Evolutionary conservation across 1,284 basidiomycete genomes (phyloP), one percentile per base, ranked within the genome.

Genomic region (Leucoagaricus sp.): DNA sequence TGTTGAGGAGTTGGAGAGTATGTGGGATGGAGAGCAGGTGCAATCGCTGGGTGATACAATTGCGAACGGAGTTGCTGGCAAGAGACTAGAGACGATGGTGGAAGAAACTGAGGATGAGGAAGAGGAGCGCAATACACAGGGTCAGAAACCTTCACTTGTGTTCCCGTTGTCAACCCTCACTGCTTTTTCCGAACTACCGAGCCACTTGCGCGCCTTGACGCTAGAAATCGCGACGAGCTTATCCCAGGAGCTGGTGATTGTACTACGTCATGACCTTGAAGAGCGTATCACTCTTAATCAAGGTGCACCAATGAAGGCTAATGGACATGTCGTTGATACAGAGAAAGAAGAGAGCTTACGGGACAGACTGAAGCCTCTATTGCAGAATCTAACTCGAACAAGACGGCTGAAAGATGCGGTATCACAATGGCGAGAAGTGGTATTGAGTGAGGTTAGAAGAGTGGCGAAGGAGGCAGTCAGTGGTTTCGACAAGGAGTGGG

Each of bases 361-460:
- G 48, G 85, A 91, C 59, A 77, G 84, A 44, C 65, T 94, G 46
- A 78, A 80, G 17, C 92, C 93, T 0, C 70, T 95, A 49, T 70
- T 97, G 23, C 78, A 86, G 28, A 92, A 91, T 0, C 78, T 98
- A 36, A 72, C 86, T 15, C 81, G 90, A 58, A 94, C 93, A 1
- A 84, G 83, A 28, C 88, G 87, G 4, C 70, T 93, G 36, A 87
- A 87, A 36, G 84, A 87, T 49, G 84, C 90, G 0, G 76, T 88
- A 13, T 64, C 79, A 1, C 83, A 86, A 12, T 98, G 94, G 91
- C 78, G 90, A 61, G 87, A 92, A 45, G 83, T 84, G 1, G 89
- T 89, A 9, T 75, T 94, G 57, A 74, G 73, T 9, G 86, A 91
- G 57, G 78, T 96, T 21, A 76, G 82, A 58, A 79, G 80, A 29